Evolutionary conservation across 2,329 filamentous ascomycete genomes (phyloP).

Genomic region (Fusarium sp.): DNA sequence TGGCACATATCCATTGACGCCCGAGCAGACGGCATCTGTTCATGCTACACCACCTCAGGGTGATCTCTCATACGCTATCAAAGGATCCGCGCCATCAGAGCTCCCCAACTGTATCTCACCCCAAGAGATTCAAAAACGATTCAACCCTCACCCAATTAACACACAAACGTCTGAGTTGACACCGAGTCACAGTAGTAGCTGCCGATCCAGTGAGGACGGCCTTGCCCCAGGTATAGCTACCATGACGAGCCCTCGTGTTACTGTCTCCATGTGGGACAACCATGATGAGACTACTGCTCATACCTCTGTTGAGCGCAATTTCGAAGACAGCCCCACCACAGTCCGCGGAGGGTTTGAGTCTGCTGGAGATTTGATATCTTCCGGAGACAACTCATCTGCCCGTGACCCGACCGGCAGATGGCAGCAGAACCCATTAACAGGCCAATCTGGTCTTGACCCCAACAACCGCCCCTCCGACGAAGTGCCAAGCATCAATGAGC

Average conservation of each 20-base stretch:
- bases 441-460: conserved; percentile 59
- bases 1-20: conserved; percentile 58
- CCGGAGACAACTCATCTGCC: conserved; percentile 36
- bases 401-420: conserved; percentile 55
- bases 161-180: conserved; percentile 54
- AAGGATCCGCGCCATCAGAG: conserved; percentile 32
- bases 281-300: conserved; percentile 51
- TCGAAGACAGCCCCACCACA: conserved; percentile 50
- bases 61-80: conserved; percentile 44
- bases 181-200: conserved; percentile 59
- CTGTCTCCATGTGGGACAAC: conserved; percentile 64
- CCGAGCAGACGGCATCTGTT: conserved; percentile 60
- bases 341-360: conserved; percentile 48
- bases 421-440: conserved; percentile 50
- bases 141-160: conserved; percentile 46
- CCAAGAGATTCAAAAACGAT: conserved; percentile 53
- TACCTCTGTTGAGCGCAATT: conserved; percentile 51
- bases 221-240: conserved; percentile 49
- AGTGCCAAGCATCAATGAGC: conserved; percentile 60
- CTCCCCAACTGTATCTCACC: conserved; percentile 52
- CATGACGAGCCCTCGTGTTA: conserved; percentile 64
- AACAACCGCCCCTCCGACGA: conserved; percentile 54
- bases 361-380: conserved; percentile 53
- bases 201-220: conserved; percentile 61
- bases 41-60: conserved; percentile 55